Evolutionary conservation across 2,329 filamentous ascomycete species (phyloP).

Genomic region (Aureobasidium subglaciale): DNA sequence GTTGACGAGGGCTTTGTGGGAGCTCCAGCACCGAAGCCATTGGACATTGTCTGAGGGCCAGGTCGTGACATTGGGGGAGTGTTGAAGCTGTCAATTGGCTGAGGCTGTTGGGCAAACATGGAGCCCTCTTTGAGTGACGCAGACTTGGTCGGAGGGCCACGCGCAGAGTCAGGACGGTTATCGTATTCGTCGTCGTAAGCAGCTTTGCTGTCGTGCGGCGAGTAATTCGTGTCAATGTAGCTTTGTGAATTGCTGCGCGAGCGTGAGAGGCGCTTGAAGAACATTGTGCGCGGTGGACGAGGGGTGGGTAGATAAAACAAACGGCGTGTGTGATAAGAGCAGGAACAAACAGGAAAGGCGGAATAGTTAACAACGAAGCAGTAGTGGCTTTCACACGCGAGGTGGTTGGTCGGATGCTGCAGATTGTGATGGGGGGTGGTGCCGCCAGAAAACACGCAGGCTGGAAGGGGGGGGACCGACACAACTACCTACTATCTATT

Average conservation of each 20-base stretch:
- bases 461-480: not conserved
- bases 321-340: not conserved
- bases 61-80: constrained; percentile 16
- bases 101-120: constrained; percentile 36
- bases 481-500: not conserved
- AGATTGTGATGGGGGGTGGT: not conserved
- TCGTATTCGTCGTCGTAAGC: constrained; percentile 38
- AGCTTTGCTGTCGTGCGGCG: constrained; percentile 34
- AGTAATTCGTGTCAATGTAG: constrained; percentile 43
- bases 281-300: constrained; percentile 28
- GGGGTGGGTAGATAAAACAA: constrained; percentile 16
- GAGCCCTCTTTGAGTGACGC: constrained; percentile 19
- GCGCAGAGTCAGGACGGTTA: constrained; percentile 33
- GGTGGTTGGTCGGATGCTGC: constrained; percentile 11
- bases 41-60: constrained; percentile 14
- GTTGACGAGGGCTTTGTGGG: constrained; percentile 3
- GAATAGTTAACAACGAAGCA: constrained; percentile 10
- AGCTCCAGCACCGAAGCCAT: constrained; percentile 21
- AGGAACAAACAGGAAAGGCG: constrained; percentile 8
- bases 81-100: constrained; percentile 14
- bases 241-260: constrained; percentile 40
- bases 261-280: constrained; percentile 43
- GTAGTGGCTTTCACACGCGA: constrained; percentile 8
- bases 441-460: constrained; percentile 4
- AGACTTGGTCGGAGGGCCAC: constrained; percentile 25